Percentiles rank a stretch among this genome's conserved stretches.
Evolutionary conservation across 805 yeast species (phyloP).

Genomic region (Cyberlindnera misumaiensis): DNA sequence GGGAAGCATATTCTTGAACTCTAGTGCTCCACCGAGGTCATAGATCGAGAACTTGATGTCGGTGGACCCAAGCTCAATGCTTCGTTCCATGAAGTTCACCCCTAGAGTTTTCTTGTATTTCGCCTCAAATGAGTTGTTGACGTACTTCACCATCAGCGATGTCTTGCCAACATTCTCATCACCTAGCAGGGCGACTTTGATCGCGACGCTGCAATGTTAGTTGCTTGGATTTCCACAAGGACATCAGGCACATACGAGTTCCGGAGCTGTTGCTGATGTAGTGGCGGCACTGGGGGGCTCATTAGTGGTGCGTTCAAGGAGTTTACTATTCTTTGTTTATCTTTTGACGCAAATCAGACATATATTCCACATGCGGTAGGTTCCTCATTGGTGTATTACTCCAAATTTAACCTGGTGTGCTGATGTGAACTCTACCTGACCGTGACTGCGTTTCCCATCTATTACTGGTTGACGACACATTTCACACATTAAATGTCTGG

Average conservation of each 20-base stretch:
- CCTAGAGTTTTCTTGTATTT: slow-evolving; percentile 92
- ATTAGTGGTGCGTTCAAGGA: neutral
- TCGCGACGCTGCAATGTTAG: slow-evolving; percentile 35
- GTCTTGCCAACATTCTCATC: slow-evolving; percentile 97
- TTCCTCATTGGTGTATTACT: too few relatives aligned
- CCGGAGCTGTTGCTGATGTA: slow-evolving; percentile 14
- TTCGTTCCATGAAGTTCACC: slow-evolving; percentile 90
- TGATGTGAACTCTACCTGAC: too few relatives aligned
- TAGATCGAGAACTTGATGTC: slow-evolving; percentile 87
- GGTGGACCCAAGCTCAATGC: slow-evolving; percentile 75
- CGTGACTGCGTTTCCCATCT: too few relatives aligned
- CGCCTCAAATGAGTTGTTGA: slow-evolving; percentile 89
- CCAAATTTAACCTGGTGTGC: too few relatives aligned
- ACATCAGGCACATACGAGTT: slow-evolving; percentile 22
- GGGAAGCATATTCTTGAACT: slow-evolving; percentile 92
- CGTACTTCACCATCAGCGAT: slow-evolving; percentile 92
- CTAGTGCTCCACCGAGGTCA: slow-evolving; percentile 95
- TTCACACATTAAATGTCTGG: too few relatives aligned
- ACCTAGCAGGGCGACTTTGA: slow-evolving; percentile 89
- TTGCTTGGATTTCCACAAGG: too few relatives aligned
- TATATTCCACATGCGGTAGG: too few relatives aligned
- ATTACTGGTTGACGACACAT: too few relatives aligned
- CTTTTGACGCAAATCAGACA: too few relatives aligned
- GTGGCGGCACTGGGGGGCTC: slow-evolving; percentile 18
- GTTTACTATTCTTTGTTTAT: too few relatives aligned